phyloP scores from a whole-genome alignment of 2,329 filamentous ascomycete species.

The Dendryphion nanum region DNA sequence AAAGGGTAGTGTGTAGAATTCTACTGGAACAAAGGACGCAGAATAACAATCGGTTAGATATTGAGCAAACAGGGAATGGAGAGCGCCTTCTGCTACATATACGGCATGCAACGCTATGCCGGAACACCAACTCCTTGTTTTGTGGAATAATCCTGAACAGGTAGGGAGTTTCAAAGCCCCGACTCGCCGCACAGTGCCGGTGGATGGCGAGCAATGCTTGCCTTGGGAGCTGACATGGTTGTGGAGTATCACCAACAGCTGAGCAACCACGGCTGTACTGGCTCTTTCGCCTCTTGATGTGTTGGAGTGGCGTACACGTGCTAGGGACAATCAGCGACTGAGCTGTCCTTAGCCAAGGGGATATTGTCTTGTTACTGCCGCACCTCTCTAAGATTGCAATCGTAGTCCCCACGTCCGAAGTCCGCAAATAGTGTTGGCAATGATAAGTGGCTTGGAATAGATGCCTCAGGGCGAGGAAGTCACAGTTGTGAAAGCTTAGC shows the following conservation, averaged over 20 bases:
- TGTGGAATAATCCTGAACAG: slow-evolving; percentile 13
- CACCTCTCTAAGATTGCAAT: not conserved
- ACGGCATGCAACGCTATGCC: slow-evolving; percentile 16
- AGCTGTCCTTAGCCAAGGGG: slow-evolving; percentile 3
- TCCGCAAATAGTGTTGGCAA: slow-evolving; percentile 8
- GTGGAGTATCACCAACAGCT: slow-evolving; percentile 1
- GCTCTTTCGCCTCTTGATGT: slow-evolving; percentile 5
- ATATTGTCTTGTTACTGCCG: slow-evolving; percentile 2
- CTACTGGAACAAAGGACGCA: not conserved
- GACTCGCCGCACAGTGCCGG: slow-evolving; percentile 16
- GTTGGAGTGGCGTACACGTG: slow-evolving; percentile 14
- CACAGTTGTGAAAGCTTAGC: slow-evolving; percentile 5
- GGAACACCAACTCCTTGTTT: too few relatives aligned
- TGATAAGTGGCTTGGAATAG: slow-evolving; percentile 8
- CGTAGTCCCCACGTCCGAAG: slow-evolving; percentile 17
- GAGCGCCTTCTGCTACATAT: slow-evolving; percentile 27
- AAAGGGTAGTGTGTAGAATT: not conserved
- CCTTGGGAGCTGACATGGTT: not conserved
- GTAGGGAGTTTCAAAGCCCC: slow-evolving; percentile 22
- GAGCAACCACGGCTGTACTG: slow-evolving; percentile 3
- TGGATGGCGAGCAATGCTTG: slow-evolving; percentile 14
- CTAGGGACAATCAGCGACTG: not conserved
- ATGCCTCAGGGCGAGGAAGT: slow-evolving; percentile 1
- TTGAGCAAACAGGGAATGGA: slow-evolving; percentile 6
- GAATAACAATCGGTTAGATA: not conserved